Conservation (phyloP, 805 yeast species). For the Candida rishiriensis region DNA sequence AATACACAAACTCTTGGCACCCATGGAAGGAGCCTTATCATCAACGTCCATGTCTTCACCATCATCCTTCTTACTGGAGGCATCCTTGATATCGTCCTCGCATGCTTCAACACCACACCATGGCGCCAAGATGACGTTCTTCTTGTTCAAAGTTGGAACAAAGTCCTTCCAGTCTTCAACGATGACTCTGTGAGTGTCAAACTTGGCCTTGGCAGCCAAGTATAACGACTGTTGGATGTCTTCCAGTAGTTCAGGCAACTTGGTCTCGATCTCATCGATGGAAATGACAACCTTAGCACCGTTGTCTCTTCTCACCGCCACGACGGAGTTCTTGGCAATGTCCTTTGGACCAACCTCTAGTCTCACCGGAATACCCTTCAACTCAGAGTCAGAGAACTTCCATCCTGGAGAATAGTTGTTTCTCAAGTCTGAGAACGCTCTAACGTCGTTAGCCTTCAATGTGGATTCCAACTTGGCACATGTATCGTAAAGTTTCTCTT, state of each 20-base stretch:
- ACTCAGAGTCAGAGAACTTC: conserved; percentile 97
- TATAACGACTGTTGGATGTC: conserved; percentile 74
- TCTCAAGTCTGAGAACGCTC: conserved; percentile 84
- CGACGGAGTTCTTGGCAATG: conserved; percentile 68
- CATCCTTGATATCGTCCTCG: conserved; percentile 95
- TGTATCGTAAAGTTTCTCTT: conserved; percentile 62
- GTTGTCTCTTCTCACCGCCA: conserved; percentile 91
- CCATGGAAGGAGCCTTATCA: conserved; percentile 98
- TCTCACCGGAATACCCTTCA: conserved; percentile 92
- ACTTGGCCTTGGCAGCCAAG: conserved; percentile 73
- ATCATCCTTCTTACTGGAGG: conserved; percentile 72
- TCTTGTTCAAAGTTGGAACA: conserved; percentile 85
- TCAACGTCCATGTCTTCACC: conserved; percentile 87
- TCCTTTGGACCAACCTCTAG: conserved; percentile 97
- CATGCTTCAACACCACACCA: conserved; percentile 96
- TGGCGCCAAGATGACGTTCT: conserved; percentile 89
- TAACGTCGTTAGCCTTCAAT: conserved; percentile 57
- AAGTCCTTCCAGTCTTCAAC: conserved; percentile 89
- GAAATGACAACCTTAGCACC: conserved; percentile 68
- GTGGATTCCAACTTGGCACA: conserved; percentile 64
- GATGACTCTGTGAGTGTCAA: conserved; percentile 76
- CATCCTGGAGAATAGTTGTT: conserved; percentile 97
- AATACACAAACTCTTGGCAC: conserved; percentile 97
- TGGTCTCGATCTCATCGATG: conserved; percentile 57
- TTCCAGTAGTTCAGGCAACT: conserved; percentile 74